phyloP scores from a whole-genome alignment of 345 rosid species.

The Linum tenue region DNA sequence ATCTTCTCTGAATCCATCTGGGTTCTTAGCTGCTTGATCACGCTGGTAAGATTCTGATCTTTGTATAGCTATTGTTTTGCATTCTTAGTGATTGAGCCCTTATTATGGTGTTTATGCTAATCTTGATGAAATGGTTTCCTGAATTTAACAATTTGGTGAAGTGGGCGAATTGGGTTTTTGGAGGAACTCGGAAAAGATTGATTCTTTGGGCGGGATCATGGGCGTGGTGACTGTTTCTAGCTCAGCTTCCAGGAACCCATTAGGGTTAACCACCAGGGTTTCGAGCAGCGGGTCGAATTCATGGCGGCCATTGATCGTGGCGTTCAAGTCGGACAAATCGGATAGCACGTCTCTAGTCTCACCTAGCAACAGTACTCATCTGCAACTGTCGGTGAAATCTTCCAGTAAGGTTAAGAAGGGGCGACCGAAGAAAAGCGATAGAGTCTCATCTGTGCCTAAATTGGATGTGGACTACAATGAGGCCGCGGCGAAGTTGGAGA shows the following conservation, averaged over 20 bases:
- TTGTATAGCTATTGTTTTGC: too few relatives aligned
- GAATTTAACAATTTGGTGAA: background rate
- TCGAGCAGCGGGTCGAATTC: conserved; percentile 26
- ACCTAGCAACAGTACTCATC: conserved; percentile 15
- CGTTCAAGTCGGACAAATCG: conserved; percentile 53
- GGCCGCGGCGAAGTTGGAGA: conserved; percentile 87
- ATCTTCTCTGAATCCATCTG: too few relatives aligned
- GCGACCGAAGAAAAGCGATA: conserved; percentile 34
- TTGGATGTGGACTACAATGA: conserved; percentile 60
- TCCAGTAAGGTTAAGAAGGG: conserved; percentile 34
- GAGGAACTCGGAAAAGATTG: conserved; percentile 6
- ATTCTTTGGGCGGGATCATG: conserved; percentile 37
- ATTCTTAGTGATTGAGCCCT: too few relatives aligned
- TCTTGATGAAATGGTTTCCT: too few relatives aligned
- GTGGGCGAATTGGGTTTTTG: too few relatives aligned
- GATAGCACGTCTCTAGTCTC: conserved; percentile 32
- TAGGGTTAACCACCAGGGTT: conserved; percentile 43
- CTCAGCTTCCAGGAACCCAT: conserved; percentile 62
- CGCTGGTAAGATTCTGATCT: too few relatives aligned
- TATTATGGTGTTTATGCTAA: too few relatives aligned
- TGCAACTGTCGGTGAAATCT: too few relatives aligned
- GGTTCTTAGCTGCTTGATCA: too few relatives aligned
- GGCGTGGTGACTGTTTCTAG: conserved; percentile 82
- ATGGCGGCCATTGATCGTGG: conserved; percentile 52
- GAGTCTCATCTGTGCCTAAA: conserved; percentile 25